Evolutionary conservation across 768 basidiomycete genomes (phyloP).

Genomic region (Gloeophyllum trabeum): DNA sequence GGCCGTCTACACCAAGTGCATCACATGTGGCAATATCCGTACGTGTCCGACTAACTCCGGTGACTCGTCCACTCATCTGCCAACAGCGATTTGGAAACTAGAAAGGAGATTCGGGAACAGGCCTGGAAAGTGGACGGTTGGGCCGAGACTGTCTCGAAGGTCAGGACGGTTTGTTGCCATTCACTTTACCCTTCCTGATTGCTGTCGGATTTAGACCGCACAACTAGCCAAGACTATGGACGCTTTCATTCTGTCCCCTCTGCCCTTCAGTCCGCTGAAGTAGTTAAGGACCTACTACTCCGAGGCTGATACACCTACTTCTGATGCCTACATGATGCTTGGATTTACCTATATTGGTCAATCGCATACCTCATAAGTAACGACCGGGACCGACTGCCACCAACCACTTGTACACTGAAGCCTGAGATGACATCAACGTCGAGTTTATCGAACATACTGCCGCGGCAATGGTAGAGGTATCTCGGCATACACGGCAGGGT

Average conservation of each 20-base stretch:
- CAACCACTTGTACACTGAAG: no score
- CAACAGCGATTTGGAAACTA: slow-evolving; percentile 55
- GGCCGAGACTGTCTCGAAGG: slow-evolving; percentile 92
- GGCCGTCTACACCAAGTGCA: slow-evolving; percentile 83
- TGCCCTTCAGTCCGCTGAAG: slow-evolving; percentile 81
- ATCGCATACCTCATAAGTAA: no score
- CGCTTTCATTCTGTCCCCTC: slow-evolving; percentile 67
- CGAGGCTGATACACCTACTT: no score
- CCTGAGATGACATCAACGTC: no score
- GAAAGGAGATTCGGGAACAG: slow-evolving; percentile 78
- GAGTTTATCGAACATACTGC: no score
- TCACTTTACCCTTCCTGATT: background rate
- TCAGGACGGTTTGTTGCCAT: slow-evolving; percentile 14
- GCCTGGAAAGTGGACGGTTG: slow-evolving; percentile 95
- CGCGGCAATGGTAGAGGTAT: no score
- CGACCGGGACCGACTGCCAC: no score
- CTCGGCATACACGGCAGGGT: no score
- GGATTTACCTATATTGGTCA: no score
- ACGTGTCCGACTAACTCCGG: slow-evolving; percentile 20
- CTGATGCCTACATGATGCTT: no score
- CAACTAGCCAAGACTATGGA: slow-evolving; percentile 84
- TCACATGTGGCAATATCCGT: slow-evolving; percentile 98
- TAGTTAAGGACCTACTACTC: no score
- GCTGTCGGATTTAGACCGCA: slow-evolving; percentile 55
- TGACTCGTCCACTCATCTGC: slow-evolving; percentile 1